phyloP scores from a whole-genome alignment of 805 yeast species.

The Starmerella gropengiesseri region DNA sequence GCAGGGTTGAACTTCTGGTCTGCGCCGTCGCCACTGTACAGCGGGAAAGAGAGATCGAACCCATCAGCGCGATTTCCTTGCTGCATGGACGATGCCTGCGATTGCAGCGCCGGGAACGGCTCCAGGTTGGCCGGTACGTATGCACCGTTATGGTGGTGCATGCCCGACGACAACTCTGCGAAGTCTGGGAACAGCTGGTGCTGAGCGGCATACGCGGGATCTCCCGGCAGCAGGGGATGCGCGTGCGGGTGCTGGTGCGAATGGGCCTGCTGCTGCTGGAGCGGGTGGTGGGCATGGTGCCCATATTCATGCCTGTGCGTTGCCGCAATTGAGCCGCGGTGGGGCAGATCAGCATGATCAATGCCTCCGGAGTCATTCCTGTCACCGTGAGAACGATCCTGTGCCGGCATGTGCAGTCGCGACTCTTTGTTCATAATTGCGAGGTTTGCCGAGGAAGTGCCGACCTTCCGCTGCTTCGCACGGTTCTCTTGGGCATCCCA shows the following conservation, averaged over 20 bases:
- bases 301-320: not conserved
- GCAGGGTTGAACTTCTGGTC: not conserved
- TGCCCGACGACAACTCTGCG: not conserved
- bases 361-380: too few species aligned
- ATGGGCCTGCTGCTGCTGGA: constrained; percentile 1
- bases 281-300: constrained; percentile 1
- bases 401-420: not conserved
- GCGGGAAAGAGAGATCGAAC: not conserved
- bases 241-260: not conserved
- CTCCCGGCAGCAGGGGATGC: not conserved
- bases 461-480: not conserved
- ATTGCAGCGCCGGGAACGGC: too few species aligned
- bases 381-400: too few species aligned
- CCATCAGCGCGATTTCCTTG: too few species aligned
- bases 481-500: not conserved
- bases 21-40: too few species aligned
- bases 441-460: not conserved
- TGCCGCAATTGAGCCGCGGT: too few species aligned
- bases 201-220: too few species aligned
- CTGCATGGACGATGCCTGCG: too few species aligned
- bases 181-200: not conserved
- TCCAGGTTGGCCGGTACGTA: too few species aligned
- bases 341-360: too few species aligned
- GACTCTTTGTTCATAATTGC: not conserved
- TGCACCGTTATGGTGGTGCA: too few species aligned